Evolutionary conservation across 1,284 basidiomycete genomes (phyloP), one percentile per base, ranked within the genome.

Genomic region (Cystobasidium sp.): DNA sequence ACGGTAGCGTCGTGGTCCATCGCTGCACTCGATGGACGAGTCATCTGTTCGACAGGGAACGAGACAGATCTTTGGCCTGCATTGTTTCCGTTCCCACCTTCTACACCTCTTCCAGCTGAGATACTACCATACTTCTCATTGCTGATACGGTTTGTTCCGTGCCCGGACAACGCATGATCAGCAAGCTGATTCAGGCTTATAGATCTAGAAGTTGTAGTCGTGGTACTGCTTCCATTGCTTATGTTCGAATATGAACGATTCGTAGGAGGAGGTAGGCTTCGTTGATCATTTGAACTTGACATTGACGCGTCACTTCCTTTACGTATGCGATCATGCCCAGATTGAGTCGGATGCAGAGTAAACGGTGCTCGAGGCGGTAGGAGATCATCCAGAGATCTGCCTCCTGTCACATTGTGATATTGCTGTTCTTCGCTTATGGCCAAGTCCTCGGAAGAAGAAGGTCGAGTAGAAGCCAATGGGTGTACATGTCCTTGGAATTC

Each of bases 1-100:
- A 71, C 69, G 1, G 69, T 71, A 22, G 58, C 61, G 46, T 71
- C 69, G 44, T 61, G 24, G 58, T 71, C 69, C 47, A 37, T 51
- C 5, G 16, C 52, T n/a, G 20, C 31, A 24, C 59, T 52, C 20
- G 46, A 37, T 39, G 37, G 62, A 7, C 20, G 9, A 37, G 16
- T 9, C 58, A 44, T 52, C 51, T 43, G 58, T 62, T 63, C 59
- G 18, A 58, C 41, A 20, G 52, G 56, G 24, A 64, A 63, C 24
- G 69, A 62, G 31, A 69, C 56, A n/a, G 56, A 55, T 46, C 68
- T 59, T 43, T 49, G 14, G 0, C 24, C 51, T 20, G 44, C 9
- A 39, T 55, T 8, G 39, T 18, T 22, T 31, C 8, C 16, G 3
- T 53, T 14, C 16, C 24, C 31, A 39, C 53, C 22, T 53, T 52